Evolutionary conservation across 2,329 filamentous ascomycete species (phyloP).

Genomic region (Talaromyces verruculosus): DNA sequence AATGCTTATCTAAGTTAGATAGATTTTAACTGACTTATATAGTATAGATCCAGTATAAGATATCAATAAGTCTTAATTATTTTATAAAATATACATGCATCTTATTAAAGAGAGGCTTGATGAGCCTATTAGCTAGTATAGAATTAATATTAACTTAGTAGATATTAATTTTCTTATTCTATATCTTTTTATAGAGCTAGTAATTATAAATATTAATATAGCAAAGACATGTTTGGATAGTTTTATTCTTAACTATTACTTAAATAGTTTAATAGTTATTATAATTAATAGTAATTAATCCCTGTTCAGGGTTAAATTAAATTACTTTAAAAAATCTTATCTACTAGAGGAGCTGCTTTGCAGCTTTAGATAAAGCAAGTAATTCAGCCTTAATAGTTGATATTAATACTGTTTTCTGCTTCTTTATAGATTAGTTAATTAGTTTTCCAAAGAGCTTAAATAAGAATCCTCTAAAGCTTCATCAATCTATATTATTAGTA

Average conservation of each 20-base stretch:
- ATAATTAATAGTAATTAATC: neutral
- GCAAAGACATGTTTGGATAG: too few relatives aligned
- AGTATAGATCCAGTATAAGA: too few relatives aligned
- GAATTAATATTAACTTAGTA: too few relatives aligned
- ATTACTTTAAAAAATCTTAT: neutral
- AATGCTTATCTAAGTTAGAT: too few relatives aligned
- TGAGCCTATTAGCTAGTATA: too few relatives aligned
- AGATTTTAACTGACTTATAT: too few relatives aligned
- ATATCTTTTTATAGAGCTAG: too few relatives aligned
- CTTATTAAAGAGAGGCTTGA: too few relatives aligned
- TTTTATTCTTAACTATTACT: neutral
- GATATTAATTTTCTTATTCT: too few relatives aligned
- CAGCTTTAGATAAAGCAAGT: neutral
- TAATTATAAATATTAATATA: too few relatives aligned
- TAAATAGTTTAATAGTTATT: neutral
- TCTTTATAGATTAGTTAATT: neutral
- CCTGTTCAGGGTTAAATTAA: neutral
- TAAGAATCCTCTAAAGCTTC: neutral
- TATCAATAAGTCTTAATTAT: too few relatives aligned
- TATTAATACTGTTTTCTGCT: neutral
- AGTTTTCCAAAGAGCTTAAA: neutral
- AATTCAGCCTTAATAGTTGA: neutral
- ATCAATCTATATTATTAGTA: neutral
- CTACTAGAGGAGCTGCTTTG: neutral
- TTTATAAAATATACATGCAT: too few relatives aligned